phyloP scores from a whole-genome alignment of 2,329 filamentous ascomycete species.

The Diaporthe australafricana region DNA sequence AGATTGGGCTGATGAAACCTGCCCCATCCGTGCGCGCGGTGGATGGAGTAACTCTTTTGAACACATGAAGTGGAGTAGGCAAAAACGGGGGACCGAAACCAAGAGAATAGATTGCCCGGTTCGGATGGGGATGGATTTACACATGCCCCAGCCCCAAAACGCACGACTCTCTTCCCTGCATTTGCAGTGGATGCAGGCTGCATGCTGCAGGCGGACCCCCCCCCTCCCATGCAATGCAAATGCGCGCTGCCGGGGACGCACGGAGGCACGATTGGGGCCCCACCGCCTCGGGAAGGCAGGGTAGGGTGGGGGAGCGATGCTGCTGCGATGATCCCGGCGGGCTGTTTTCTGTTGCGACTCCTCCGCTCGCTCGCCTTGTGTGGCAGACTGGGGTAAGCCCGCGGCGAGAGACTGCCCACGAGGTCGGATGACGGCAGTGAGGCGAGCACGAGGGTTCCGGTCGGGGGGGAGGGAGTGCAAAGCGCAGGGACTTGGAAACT shows the following conservation, averaged over 20 bases:
- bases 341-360: no score
- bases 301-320: background rate
- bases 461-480: no score
- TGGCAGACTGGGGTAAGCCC: conserved; percentile 17
- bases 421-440: conserved; percentile 29
- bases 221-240: no score
- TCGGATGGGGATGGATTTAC: background rate
- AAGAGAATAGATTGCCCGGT: background rate
- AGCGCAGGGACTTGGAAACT: conserved; percentile 8
- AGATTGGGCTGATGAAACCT: background rate
- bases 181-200: no score
- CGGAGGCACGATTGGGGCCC: background rate
- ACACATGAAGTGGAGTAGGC: background rate
- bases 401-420: background rate
- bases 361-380: conserved; percentile 18
- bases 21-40: conserved; percentile 18
- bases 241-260: background rate
- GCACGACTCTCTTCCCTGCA: background rate
- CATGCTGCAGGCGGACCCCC: no score
- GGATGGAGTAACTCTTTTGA: background rate
- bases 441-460: conserved; percentile 7
- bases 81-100: background rate
- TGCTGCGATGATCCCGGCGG: conserved; percentile 15
- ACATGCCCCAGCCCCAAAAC: background rate
- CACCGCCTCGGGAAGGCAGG: conserved; percentile 9